phyloP scores from a whole-genome alignment of 352 stramenopile genomes.

The Detonula confervacea region DNA sequence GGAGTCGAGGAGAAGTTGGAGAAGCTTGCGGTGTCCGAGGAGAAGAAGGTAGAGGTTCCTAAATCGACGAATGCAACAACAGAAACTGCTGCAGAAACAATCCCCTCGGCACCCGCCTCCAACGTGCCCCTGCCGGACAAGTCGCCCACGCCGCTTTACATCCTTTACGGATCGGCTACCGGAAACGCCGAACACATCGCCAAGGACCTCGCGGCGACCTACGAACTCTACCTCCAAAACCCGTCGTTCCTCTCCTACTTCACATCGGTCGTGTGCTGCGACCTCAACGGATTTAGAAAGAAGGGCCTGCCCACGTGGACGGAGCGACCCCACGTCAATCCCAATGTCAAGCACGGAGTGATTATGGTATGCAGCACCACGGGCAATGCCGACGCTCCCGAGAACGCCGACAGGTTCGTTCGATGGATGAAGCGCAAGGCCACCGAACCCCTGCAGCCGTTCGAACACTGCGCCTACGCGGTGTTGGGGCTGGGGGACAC shows the following conservation, averaged over 20 bases:
- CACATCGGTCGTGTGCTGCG: slow-evolving; percentile 52
- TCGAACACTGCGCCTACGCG: slow-evolving; percentile 86
- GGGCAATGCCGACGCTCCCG: slow-evolving; percentile 91
- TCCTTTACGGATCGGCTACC: slow-evolving; percentile 67
- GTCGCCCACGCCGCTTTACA: slow-evolving; percentile 49
- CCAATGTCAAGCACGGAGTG: slow-evolving; percentile 50
- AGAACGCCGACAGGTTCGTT: slow-evolving; percentile 92
- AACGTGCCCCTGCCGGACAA: background rate
- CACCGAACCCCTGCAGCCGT: slow-evolving; percentile 42
- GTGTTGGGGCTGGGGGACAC: slow-evolving; percentile 92
- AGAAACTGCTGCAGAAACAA: background rate
- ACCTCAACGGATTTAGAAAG: slow-evolving; percentile 65
- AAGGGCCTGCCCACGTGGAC: slow-evolving; percentile 49
- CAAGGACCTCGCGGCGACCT: slow-evolving; percentile 54
- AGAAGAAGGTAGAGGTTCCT: background rate
- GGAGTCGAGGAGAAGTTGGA: background rate
- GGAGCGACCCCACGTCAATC: background rate
- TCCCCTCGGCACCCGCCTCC: background rate
- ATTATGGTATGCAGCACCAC: slow-evolving; percentile 93
- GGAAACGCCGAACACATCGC: slow-evolving; percentile 73
- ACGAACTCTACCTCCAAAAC: slow-evolving; percentile 30
- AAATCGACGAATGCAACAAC: background rate
- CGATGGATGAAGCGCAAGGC: slow-evolving; percentile 89
- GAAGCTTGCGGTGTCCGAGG: background rate
- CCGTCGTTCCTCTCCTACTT: slow-evolving; percentile 40